Conservation (phyloP, 2,329 filamentous ascomycete genomes). For the Purpureocillium lavendulum region DNA sequence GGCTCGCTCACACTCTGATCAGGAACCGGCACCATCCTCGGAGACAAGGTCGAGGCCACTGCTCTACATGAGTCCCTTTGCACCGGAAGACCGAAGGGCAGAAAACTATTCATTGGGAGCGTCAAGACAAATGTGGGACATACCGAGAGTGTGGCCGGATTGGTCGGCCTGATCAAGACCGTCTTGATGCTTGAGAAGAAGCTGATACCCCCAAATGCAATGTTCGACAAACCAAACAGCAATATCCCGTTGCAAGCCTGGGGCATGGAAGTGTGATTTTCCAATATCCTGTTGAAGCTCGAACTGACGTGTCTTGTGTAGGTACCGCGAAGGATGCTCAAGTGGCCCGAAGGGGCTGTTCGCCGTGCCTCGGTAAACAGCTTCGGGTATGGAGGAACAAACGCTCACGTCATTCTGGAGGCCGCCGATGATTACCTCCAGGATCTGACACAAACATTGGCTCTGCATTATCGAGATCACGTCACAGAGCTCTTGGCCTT, state of each 20-base stretch:
- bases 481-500: no score
- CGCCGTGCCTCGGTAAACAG: conserved; percentile 5
- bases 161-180: conserved; percentile 18
- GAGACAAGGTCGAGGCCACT: conserved; percentile 35
- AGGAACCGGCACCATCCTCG: conserved; percentile 31
- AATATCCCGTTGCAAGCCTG: conserved; percentile 10
- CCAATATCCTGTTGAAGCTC: no score
- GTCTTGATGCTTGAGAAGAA: conserved; percentile 20
- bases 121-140: conserved; percentile 28
- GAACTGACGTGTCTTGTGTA: no score
- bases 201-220: conserved; percentile 21
- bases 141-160: conserved; percentile 17
- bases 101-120: conserved; percentile 24
- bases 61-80: no score
- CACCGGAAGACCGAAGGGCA: no score
- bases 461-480: no score
- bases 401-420: conserved; percentile 18
- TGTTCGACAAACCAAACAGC: conserved; percentile 20
- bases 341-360: no score
- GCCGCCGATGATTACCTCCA: conserved; percentile 2
- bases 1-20: no score
- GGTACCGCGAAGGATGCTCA: no score
- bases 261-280: no score
- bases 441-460: no score
- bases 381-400: conserved; percentile 20